A percentile compares a stretch with the other conserved stretches of the same genome.
Evolutionary conservation across 2,329 filamentous ascomycete species (phyloP).

Genomic region (Proliferodiscus dingleyae): DNA sequence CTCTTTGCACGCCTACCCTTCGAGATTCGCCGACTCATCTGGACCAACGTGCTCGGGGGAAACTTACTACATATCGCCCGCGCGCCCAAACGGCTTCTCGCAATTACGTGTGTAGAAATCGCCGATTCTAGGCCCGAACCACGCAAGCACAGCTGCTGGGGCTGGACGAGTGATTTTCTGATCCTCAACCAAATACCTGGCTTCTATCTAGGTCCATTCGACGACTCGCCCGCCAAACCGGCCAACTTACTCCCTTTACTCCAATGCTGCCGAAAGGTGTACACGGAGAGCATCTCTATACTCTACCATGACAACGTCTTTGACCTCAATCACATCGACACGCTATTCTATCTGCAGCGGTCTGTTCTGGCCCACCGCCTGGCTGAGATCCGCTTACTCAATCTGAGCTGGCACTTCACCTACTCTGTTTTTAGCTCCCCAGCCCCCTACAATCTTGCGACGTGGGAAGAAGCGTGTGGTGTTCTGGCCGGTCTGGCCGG

Average conservation of each 20-base stretch:
- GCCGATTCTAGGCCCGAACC: neutral
- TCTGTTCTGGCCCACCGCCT: neutral
- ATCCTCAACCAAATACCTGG: neutral
- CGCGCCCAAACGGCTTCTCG: too few relatives aligned
- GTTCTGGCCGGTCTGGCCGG: neutral
- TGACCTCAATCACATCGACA: neutral
- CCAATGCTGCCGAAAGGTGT: neutral
- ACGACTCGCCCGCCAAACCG: neutral
- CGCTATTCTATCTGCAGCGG: neutral
- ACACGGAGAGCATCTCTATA: neutral
- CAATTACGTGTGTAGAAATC: neutral
- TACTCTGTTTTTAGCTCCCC: neutral
- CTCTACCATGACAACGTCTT: neutral
- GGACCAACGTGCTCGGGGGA: too few relatives aligned
- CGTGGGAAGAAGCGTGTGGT: neutral
- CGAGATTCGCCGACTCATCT: too few relatives aligned
- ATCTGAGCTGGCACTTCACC: neutral
- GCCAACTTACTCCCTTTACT: neutral
- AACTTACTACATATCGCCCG: too few relatives aligned
- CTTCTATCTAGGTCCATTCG: neutral
- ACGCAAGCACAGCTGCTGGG: neutral
- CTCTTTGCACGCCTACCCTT: too few relatives aligned
- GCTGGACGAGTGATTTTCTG: neutral
- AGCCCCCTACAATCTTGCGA: neutral
- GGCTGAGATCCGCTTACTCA: neutral